A percentile compares a stretch with the other conserved stretches of the same genome.
phyloP scores from a whole-genome alignment of 192 early-diverging fungal species.

The Backusella morwellensis region DNA sequence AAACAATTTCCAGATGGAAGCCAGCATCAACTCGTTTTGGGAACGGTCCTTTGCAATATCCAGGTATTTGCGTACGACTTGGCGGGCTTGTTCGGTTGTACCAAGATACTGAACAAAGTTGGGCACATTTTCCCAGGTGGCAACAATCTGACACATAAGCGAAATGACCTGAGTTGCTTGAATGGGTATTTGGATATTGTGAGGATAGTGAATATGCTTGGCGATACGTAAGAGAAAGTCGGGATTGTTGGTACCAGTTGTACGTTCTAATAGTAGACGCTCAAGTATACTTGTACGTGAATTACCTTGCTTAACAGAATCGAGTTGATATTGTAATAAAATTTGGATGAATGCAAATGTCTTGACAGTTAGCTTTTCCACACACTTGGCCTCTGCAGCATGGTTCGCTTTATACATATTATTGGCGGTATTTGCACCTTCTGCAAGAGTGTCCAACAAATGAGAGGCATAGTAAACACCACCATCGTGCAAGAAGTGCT shows the following conservation, averaged over 20 bases:
- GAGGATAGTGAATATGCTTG: conserved; percentile 35
- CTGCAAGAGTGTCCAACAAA: conserved; percentile 42
- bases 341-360: conserved; percentile 41
- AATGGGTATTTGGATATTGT: conserved; percentile 32
- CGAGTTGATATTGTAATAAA: conserved; percentile 30
- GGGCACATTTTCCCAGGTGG: conserved; percentile 37
- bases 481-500: conserved; percentile 48
- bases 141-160: conserved; percentile 35
- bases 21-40: conserved; percentile 19
- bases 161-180: conserved; percentile 45
- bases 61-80: conserved; percentile 25
- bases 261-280: conserved; percentile 43
- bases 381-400: conserved; percentile 10
- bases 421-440: conserved; percentile 36
- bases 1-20: conserved; percentile 49
- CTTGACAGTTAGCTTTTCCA: conserved; percentile 33
- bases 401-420: conserved; percentile 28
- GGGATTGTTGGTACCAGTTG: conserved; percentile 30
- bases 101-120: conserved; percentile 51
- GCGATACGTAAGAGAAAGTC: conserved; percentile 41
- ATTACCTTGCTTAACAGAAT: neutral
- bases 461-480: conserved; percentile 44
- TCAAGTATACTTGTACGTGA: conserved; percentile 37
- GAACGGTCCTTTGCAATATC: conserved; percentile 15
- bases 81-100: conserved; percentile 38